Conservation (phyloP, 768 basidiomycete species). For the Agaricus sinodeliciosus region DNA sequence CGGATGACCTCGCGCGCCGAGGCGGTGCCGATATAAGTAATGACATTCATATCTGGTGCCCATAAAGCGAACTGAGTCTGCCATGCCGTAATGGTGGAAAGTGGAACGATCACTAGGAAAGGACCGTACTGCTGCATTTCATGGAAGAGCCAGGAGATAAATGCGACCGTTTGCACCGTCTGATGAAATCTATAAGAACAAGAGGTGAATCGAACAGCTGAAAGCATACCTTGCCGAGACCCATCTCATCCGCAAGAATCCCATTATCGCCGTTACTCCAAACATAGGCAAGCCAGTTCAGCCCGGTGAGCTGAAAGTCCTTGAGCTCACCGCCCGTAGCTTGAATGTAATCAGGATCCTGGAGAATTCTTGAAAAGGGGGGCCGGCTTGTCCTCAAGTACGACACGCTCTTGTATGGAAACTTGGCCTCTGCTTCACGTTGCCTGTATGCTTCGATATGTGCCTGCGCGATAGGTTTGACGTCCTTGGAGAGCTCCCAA, state of each 20-base stretch:
- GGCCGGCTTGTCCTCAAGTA: constrained; percentile 71
- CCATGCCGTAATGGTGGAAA: constrained; percentile 98
- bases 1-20: constrained; percentile 87
- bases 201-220: constrained; percentile 2
- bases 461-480: constrained; percentile 68
- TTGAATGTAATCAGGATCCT: constrained; percentile 82
- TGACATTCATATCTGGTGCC: constrained; percentile 96
- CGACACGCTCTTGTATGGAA: constrained; percentile 76
- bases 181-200: constrained; percentile 23
- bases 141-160: constrained; percentile 93
- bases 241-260: constrained; percentile 99
- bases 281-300: constrained; percentile 98
- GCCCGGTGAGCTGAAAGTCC: constrained; percentile 95
- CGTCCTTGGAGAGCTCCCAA: constrained; percentile 85
- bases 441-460: constrained; percentile 75
- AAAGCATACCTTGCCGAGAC: constrained; percentile 78
- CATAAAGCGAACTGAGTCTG: constrained; percentile 90
- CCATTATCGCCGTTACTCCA: constrained; percentile 96
- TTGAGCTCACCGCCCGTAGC: constrained; percentile 82
- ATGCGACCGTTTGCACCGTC: constrained; percentile 95
- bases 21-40: constrained; percentile 92
- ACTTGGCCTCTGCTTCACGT: constrained; percentile 71
- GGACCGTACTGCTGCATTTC: constrained; percentile 91
- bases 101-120: constrained; percentile 94
- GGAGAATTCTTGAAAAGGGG: constrained; percentile 71